Percentiles rank a stretch among this genome's conserved stretches.
Conservation (phyloP, 2,329 filamentous ascomycete genomes). For the Ophiobolus disseminans region DNA sequence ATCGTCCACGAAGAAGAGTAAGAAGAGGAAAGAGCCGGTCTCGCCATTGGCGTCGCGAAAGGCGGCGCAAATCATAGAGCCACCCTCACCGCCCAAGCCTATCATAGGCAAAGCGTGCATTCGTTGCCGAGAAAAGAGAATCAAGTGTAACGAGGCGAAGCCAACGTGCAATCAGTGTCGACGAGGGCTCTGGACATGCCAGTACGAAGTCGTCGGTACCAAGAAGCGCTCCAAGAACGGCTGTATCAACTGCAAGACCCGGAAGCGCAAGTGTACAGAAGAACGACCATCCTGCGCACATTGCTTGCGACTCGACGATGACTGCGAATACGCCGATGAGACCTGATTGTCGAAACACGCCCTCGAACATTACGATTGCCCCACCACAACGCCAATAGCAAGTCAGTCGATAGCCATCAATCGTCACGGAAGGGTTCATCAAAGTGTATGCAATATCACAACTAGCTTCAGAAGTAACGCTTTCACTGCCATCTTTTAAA, state of each 20-base stretch:
- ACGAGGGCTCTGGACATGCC: conserved; percentile 37
- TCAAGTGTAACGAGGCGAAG: conserved; percentile 41
- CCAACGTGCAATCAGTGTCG: conserved; percentile 42
- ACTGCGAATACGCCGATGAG: conserved; percentile 35
- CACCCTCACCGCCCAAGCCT: conserved; percentile 12
- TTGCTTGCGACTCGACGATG: conserved; percentile 37
- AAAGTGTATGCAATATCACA: no score
- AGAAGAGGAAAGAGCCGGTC: conserved; percentile 21
- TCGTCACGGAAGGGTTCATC: neutral
- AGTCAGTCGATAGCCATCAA: no score
- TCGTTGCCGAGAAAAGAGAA: conserved; percentile 35
- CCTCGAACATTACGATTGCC: neutral
- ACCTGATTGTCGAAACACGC: conserved; percentile 13
- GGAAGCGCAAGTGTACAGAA: conserved; percentile 43
- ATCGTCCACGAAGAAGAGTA: conserved; percentile 22
- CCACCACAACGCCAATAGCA: no score
- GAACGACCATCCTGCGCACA: conserved; percentile 38
- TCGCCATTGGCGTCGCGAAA: conserved; percentile 24
- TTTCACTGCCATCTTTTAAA: no score
- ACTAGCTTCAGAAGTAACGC: no score
- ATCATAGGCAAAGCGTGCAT: conserved; percentile 27
- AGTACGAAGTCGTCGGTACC: conserved; percentile 25
- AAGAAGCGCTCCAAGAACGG: conserved; percentile 40
- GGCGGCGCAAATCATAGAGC: conserved; percentile 10
- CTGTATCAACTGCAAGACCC: conserved; percentile 37